Base-by-base conservation (phyloP, 768 basidiomycete species). In the Podaxis carcinomalis region DNA sequence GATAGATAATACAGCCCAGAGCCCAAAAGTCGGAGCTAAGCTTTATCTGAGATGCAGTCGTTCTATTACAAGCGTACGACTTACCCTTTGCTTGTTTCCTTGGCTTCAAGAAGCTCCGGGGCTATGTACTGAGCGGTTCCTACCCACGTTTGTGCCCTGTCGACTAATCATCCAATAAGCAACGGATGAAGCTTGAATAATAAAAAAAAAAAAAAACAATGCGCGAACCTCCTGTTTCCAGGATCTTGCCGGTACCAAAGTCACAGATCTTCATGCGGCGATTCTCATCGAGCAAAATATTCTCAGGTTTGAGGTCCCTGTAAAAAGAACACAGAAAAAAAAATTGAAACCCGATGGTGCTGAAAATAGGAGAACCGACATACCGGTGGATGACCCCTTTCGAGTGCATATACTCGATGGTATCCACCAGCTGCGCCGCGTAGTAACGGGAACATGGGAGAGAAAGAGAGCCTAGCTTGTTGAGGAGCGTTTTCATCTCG, bases 221-320 rank as follows among this genome's bases (percentile, higher is more conserved):
- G 7, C 50, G 53, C 42, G 9, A 28, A 56, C 23, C 62, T 52
- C 57, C 56, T 25, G 46, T 36, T 44, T 49, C 57, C 9, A 60
- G 40, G 28, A 50, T 23, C 56, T 51, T 66, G 42, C 36, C 57
- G 87, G 93, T 95, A 5, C 97, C 97, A 73, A 98, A 98, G 72
- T 99, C 97, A 14, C 94, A 92, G n/a, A 99, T 83, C 73, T 94
- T 96, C 69, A 97, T 85, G 57, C 93, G 86, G 75, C 88, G 91
- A 14, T 87, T 82, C 37, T 83, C 83, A 66, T 96, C 94, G n/a
- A 99, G 80, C 7, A 99, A 80, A 32, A 98, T 79, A 70, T 98
- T 98, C 73, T 91, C 90, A 9, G 90, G 90, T 70, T 92, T 92
- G 35, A 92, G 79, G 69, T 92, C 90, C 80, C 59, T 61, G 44